These are phyloP conservation scores for Mycena latifolia DNA, from an alignment of 768 basidiomycete species.

Conservation along the genomic window DNA sequence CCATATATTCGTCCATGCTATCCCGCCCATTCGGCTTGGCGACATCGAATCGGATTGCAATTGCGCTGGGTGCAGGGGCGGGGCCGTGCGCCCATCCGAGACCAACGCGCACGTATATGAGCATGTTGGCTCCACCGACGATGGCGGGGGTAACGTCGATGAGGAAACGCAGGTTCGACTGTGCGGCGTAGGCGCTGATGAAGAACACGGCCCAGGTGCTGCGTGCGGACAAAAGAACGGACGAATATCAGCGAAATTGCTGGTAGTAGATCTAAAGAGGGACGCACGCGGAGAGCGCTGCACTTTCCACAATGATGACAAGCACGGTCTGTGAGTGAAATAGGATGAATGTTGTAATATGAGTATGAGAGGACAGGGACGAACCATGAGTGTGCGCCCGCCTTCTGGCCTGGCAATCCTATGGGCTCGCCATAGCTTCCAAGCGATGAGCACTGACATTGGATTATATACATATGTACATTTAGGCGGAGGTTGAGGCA, in stretches of 20 bases:
- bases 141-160: conserved; percentile 7
- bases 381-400: background rate
- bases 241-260: too few relatives aligned
- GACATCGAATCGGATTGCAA: too few relatives aligned
- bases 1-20: too few relatives aligned
- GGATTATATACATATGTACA: too few relatives aligned
- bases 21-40: too few relatives aligned
- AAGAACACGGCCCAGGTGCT: conserved; percentile 7
- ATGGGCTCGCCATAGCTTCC: conserved; percentile 21
- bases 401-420: background rate
- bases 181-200: background rate
- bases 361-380: background rate
- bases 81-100: conserved; percentile 8
- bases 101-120: conserved; percentile 7
- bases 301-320: conserved; percentile 4
- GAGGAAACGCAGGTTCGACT: conserved; percentile 16
- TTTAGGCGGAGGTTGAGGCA: too few relatives aligned
- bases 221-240: too few relatives aligned
- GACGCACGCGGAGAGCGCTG: conserved; percentile 1
- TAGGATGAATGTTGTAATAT: too few relatives aligned
- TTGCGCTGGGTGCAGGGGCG: too few relatives aligned
- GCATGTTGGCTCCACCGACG: conserved; percentile 1
- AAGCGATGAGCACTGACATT: conserved; percentile 5
- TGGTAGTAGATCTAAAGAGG: background rate
- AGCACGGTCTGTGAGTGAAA: background rate